Percentiles rank a stretch among this genome's conserved stretches.
Conservation (phyloP, 2,329 filamentous ascomycete species). For the Colletotrichum godetiae region DNA sequence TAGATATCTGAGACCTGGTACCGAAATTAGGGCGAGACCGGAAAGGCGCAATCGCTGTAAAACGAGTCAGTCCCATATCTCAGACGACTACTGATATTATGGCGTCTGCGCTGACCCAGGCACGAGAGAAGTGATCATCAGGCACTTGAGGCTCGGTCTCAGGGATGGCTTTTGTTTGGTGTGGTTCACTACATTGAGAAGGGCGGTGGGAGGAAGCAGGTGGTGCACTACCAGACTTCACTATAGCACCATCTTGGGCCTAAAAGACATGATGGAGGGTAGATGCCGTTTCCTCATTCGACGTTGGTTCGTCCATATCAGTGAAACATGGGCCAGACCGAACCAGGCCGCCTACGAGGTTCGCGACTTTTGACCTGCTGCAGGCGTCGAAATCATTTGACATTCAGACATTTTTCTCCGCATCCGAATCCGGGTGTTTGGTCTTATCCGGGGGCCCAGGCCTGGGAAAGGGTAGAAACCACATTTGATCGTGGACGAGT, state of each 20-base stretch:
- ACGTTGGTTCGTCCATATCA: constrained; percentile 18
- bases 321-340: constrained; percentile 35
- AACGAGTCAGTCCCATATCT: constrained; percentile 25
- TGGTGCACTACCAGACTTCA: constrained; percentile 7
- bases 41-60: constrained; percentile 24
- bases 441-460: background rate
- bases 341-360: constrained; percentile 21
- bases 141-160: constrained; percentile 34
- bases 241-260: constrained; percentile 15
- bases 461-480: background rate
- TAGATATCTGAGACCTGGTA: constrained; percentile 1
- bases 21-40: background rate
- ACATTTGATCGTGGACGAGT: background rate
- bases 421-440: background rate
- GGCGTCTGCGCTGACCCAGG: constrained; percentile 29
- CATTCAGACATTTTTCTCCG: constrained; percentile 14
- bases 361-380: constrained; percentile 33
- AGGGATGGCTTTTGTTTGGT: constrained; percentile 26
- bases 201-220: constrained; percentile 34
- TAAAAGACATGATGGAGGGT: constrained; percentile 25
- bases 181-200: background rate
- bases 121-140: constrained; percentile 32
- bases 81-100: background rate
- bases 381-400: constrained; percentile 16
- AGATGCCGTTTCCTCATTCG: constrained; percentile 34